Evolutionary conservation across 495 filamentous ascomycete genomes (phyloP), one percentile per base, ranked within the genome.

Genomic region (Xylaria venustula): DNA sequence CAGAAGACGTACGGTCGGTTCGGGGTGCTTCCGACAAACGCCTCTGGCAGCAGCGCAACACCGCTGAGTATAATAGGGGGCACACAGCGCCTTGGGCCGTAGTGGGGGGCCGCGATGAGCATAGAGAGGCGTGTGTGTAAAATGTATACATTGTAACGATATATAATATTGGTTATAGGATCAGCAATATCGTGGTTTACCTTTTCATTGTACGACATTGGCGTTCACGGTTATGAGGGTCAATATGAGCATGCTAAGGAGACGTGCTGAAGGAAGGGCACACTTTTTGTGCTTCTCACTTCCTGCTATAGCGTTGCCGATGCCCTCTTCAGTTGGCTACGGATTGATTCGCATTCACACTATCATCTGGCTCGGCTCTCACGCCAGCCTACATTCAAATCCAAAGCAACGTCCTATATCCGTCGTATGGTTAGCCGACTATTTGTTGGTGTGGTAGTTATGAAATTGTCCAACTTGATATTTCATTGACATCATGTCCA

Each of bases 1-100:
- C 92, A 96, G 71, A 96, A 95, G 83, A 95, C 89, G n/a, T 95
- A 91, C 68, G 92, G 92, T n/a, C 83, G 92, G 48, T 96, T 93
- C 68, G 92, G 92, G 0, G 90, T 97, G 17, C 76, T 97, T 20
- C 92, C 92, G 1, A 85, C 85, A 0, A 79, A 77, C 28, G 76
- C 73, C 45, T 58, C 73, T 2, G 64, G 67, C 15, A 81, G 81
- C 48, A 68, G 71, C 42, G 71, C 73, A 50, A 77, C 82, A n/a
- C 79, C 84, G 0, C 73, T 88, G 75, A 82, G 78, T 48, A 83
- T 85, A 62, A 69, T 86, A 44, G 87, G 84, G 9, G 75, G 78
- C 11, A 75, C 75, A n/a, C 88, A 92, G 68, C 78, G 88, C 58
- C 74, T 91, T 54, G 88, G 88, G 0, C 79, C 86, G 11, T 88